A percentile compares a stretch with the other conserved stretches of the same genome.
These are phyloP conservation scores for Mallotus nudiflorus DNA, from an alignment of 345 rosid genomes.

Conservation along the genomic window DNA sequence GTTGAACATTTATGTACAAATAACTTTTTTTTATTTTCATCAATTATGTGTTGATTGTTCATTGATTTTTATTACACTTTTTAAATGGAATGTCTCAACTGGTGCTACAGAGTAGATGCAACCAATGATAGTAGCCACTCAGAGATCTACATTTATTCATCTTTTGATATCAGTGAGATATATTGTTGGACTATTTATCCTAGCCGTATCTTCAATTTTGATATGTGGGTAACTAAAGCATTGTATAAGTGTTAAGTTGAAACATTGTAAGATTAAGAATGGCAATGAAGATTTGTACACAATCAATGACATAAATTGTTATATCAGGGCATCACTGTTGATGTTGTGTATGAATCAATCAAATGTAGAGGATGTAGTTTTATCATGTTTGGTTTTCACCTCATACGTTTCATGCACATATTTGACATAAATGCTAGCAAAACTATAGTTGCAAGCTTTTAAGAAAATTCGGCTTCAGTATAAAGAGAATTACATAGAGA, in stretches of 20 bases:
- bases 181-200: neutral
- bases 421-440: neutral
- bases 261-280: neutral
- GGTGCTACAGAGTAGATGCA: neutral
- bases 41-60: no score
- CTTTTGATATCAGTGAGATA: neutral
- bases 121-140: neutral
- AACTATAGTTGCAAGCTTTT: neutral
- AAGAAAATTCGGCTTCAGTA: neutral
- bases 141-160: neutral
- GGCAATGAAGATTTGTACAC: neutral
- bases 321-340: neutral
- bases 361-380: neutral
- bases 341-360: slow-evolving; percentile 4
- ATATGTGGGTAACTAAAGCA: neutral
- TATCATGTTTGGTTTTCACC: neutral
- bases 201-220: neutral
- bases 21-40: no score
- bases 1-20: no score
- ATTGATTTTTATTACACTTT: no score
- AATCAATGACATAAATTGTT: slow-evolving; percentile 3
- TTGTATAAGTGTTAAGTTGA: neutral
- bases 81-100: no score
- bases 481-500: no score
- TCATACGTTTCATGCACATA: neutral